Evolutionary conservation across 2,329 filamentous ascomycete species (phyloP), one percentile per base, ranked within the genome.

Genomic region (Septoria petroselini): DNA sequence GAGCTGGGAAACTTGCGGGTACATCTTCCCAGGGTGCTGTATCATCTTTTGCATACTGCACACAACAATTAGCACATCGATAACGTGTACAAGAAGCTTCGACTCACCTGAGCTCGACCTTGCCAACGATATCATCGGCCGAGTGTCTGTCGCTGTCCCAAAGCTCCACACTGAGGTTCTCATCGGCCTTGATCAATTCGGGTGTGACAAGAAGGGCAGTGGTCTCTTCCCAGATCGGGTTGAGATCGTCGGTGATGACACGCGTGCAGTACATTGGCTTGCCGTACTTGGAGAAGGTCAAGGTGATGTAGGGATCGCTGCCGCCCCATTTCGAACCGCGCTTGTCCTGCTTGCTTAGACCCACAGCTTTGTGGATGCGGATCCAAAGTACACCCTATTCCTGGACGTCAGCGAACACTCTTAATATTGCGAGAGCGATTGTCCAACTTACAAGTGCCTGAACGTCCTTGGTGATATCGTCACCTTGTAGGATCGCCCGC

Each of bases 211-310:
- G 74, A 14, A 97, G 76, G 33, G 88, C 90, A 35, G 88, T 84
- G 1, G 82, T 87, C 70, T 97, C 93, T 63, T 93, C 87, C 75
- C 94, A 97, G 3, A 95, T 78, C 0, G 93, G 93, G 63, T 97
- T 95, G 47, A 95, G 78, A 59, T 96, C 86, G 64, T 97, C 91
- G 44, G 91, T 89, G 57, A 97, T 96, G 43, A 97, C 91, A 40
- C 93, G 84, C 1, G 93, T 97, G 70, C 91, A 96, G 70, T 95
- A 97, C 81, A 95, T 94, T 1, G 91, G 91, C 72, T 98, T 98
- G 49, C 87, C 88, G 61, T 96, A 97, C 69, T 97, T 96, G 63
- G 88, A 94, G 75, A 94, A 97, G 33, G 87, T 85, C 29, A 97
- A 78, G 25, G 91, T 96, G 66, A 97, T 94, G 68, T 97, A 97